These are phyloP conservation scores for Phialophora tarda DNA, from an alignment of 2,329 filamentous ascomycete species.

Conservation along the genomic window DNA sequence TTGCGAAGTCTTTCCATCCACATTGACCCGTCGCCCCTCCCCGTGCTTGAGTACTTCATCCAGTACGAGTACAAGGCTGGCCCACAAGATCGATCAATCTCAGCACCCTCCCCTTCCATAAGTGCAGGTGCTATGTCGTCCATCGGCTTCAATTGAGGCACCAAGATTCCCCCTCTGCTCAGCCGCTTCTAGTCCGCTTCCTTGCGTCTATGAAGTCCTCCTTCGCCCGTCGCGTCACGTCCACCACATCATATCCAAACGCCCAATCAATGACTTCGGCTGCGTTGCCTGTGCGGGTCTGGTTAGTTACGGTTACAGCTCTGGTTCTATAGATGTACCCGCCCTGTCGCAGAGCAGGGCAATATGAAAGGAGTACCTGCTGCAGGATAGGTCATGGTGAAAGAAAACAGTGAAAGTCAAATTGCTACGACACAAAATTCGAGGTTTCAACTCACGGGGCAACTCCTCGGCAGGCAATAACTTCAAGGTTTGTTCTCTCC, in stretches of 20 bases:
- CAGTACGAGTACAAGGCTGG: no score
- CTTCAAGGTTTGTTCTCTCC: neutral
- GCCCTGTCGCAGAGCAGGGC: neutral
- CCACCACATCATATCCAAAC: slow-evolving; percentile 11
- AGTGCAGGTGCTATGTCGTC: no score
- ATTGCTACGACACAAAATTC: neutral
- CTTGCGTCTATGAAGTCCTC: neutral
- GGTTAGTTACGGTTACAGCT: neutral
- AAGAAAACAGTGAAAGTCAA: neutral
- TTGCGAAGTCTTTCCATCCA: neutral
- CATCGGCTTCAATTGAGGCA: no score
- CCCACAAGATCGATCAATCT: no score
- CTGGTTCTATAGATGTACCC: neutral
- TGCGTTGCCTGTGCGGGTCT: neutral
- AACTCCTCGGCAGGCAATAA: slow-evolving; percentile 6
- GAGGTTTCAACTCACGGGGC: neutral
- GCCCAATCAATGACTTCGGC: slow-evolving; percentile 8
- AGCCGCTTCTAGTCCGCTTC: neutral
- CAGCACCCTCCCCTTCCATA: no score
- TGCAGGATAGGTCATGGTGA: neutral
- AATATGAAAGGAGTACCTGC: neutral
- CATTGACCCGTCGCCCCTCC: no score
- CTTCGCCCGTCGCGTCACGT: neutral
- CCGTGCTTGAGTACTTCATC: no score
- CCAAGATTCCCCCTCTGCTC: neutral